Evolutionary conservation across 106 monocot genomes (phyloP).

Genomic region (Acorus gramineus): DNA sequence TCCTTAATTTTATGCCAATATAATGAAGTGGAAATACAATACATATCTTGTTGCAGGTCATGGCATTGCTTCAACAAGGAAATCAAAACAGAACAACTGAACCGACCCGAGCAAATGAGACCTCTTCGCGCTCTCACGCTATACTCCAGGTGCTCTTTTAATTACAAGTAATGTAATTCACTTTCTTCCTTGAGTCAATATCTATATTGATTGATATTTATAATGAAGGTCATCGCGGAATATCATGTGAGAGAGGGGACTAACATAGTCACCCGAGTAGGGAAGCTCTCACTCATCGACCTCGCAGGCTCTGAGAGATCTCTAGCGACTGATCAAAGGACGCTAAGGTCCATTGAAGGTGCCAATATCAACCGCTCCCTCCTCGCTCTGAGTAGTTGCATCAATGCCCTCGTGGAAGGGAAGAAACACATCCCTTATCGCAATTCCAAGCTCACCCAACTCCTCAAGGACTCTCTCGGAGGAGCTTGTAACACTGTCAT

Average conservation of each 20-base stretch:
- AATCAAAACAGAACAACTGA: slow-evolving; percentile 91
- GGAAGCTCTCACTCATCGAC: slow-evolving; percentile 93
- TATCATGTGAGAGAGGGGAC: slow-evolving; percentile 34
- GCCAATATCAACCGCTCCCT: slow-evolving; percentile 96
- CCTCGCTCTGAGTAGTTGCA: slow-evolving; percentile 92
- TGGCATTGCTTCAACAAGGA: slow-evolving; percentile 93
- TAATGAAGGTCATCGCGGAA: slow-evolving; percentile 60
- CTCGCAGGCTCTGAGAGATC: slow-evolving; percentile 92
- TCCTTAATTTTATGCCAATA: no score
- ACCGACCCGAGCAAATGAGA: slow-evolving; percentile 84
- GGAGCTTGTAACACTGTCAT: slow-evolving; percentile 86
- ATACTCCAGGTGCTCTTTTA: slow-evolving; percentile 51
- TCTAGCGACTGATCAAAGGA: slow-evolving; percentile 78
- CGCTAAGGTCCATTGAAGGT: slow-evolving; percentile 74
- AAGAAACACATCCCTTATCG: slow-evolving; percentile 97
- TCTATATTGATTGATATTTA: neutral
- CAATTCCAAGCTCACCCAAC: slow-evolving; percentile 96
- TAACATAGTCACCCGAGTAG: slow-evolving; percentile 29
- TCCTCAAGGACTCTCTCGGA: slow-evolving; percentile 95
- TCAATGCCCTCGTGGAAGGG: slow-evolving; percentile 93
- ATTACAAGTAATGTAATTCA: neutral
- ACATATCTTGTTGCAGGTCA: slow-evolving; percentile 39
- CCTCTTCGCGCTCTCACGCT: slow-evolving; percentile 92
- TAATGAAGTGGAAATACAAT: neutral
- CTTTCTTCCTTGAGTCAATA: neutral